Percentiles rank a stretch among this genome's conserved stretches.
These are phyloP conservation scores for Micractinium conductrix DNA, from an alignment of 139 green algal species.

Conservation along the genomic window DNA sequence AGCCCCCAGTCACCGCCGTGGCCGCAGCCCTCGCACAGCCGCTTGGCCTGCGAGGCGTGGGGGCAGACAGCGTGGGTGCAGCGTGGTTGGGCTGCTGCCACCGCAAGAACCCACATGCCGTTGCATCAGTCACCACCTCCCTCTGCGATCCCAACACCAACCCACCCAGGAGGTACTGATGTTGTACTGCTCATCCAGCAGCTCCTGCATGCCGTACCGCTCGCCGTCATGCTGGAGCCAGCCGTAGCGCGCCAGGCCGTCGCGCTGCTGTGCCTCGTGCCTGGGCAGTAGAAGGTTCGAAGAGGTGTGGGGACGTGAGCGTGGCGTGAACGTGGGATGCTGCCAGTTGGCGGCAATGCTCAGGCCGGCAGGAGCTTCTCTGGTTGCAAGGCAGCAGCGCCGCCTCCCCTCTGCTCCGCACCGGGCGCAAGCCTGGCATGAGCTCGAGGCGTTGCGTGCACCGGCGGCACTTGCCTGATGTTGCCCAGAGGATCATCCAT, in stretches of 20 bases:
- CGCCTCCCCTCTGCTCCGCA: too few relatives aligned
- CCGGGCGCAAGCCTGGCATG: too few relatives aligned
- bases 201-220: slow-evolving; percentile 76
- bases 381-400: too few relatives aligned
- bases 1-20: slow-evolving; percentile 68
- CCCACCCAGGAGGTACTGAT: slow-evolving; percentile 59
- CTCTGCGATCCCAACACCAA: not conserved
- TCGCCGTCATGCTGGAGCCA: slow-evolving; percentile 89
- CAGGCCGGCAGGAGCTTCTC: too few relatives aligned
- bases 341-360: too few relatives aligned
- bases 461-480: slow-evolving; percentile 18
- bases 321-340: not conserved
- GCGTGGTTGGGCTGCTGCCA: too few relatives aligned
- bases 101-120: not conserved
- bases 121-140: not conserved
- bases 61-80: not conserved
- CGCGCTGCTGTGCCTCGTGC: slow-evolving; percentile 68
- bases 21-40: slow-evolving; percentile 21
- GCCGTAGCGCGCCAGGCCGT: slow-evolving; percentile 69
- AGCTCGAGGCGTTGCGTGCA: too few relatives aligned
- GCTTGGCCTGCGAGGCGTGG: slow-evolving; percentile 18
- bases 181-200: slow-evolving; percentile 69
- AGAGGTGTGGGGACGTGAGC: not conserved
- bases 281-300: slow-evolving; percentile 23
- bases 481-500: slow-evolving; percentile 20